These are phyloP conservation scores for Helotiales sp. DNA, from an alignment of 2,329 filamentous ascomycete genomes.

Conservation along the genomic window DNA sequence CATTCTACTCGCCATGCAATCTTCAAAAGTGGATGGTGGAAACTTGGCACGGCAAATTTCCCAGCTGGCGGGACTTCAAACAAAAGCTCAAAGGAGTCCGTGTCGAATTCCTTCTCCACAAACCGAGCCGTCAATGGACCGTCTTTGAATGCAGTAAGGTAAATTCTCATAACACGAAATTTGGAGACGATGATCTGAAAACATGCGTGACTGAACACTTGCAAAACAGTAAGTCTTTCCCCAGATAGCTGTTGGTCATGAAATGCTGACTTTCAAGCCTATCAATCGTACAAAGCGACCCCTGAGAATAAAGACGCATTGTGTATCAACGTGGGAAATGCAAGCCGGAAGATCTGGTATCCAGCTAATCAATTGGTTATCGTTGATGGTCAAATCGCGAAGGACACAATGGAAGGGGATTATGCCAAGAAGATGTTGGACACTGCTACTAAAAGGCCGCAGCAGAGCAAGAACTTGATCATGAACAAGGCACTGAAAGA, in stretches of 20 bases:
- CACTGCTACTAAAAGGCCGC: background rate
- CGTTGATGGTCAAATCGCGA: slow-evolving; percentile 10
- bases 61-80: background rate
- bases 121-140: background rate
- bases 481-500: background rate
- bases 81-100: background rate
- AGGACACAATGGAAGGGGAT: background rate
- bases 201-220: too few relatives aligned
- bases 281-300: too few relatives aligned
- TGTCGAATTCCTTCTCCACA: background rate
- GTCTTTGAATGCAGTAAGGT: background rate
- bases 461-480: background rate
- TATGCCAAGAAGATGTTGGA: background rate
- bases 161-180: background rate
- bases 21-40: slow-evolving; percentile 5
- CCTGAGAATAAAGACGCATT: background rate
- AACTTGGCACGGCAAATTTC: background rate
- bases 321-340: slow-evolving; percentile 8
- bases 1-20: slow-evolving; percentile 10
- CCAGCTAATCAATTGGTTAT: slow-evolving; percentile 9
- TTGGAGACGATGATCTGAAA: too few relatives aligned
- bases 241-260: too few relatives aligned
- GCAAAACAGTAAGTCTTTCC: too few relatives aligned
- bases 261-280: too few relatives aligned
- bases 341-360: slow-evolving; percentile 3